Conservation (phyloP, 352 stramenopile species). For the Thalassiosira mediterranea region DNA sequence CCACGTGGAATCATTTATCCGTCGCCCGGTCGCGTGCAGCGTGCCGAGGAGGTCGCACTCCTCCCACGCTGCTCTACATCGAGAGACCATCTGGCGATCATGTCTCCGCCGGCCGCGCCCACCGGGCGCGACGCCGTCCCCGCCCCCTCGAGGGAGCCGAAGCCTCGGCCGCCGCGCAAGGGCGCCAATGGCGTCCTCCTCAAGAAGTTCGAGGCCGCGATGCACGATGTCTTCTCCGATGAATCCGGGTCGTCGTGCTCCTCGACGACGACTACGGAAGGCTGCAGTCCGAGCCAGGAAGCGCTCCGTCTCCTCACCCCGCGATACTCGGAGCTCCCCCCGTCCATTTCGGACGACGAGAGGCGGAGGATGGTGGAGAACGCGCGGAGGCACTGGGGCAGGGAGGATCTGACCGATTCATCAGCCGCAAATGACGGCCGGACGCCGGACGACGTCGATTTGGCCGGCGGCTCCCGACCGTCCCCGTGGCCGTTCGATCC, state of each 20-base stretch:
- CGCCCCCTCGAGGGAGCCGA: background rate
- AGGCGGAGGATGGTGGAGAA: constrained; percentile 1
- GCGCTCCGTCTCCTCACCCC: constrained; percentile 25
- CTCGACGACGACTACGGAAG: background rate
- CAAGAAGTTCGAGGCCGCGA: constrained; percentile 58
- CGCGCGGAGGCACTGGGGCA: constrained; percentile 9
- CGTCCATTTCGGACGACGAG: constrained; percentile 6
- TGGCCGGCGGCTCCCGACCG: background rate
- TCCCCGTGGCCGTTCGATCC: constrained; percentile 50
- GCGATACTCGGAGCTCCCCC: constrained; percentile 36
- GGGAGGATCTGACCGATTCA: too few relatives aligned
- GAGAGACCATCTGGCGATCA: too few relatives aligned
- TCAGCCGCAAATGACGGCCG: background rate
- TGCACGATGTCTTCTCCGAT: constrained; percentile 17
- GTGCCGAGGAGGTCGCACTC: too few relatives aligned
- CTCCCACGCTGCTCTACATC: too few relatives aligned
- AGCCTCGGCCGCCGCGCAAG: constrained; percentile 6
- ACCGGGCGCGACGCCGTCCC: background rate
- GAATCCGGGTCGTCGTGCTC: background rate
- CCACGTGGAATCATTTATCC: too few relatives aligned
- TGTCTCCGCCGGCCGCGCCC: background rate
- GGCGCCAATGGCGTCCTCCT: constrained; percentile 59
- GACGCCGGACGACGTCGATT: background rate
- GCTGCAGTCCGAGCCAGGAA: background rate
- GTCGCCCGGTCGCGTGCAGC: too few relatives aligned